Evolutionary conservation across 345 rosid genomes (phyloP).

Genomic region (Lumnitzera racemosa): DNA sequence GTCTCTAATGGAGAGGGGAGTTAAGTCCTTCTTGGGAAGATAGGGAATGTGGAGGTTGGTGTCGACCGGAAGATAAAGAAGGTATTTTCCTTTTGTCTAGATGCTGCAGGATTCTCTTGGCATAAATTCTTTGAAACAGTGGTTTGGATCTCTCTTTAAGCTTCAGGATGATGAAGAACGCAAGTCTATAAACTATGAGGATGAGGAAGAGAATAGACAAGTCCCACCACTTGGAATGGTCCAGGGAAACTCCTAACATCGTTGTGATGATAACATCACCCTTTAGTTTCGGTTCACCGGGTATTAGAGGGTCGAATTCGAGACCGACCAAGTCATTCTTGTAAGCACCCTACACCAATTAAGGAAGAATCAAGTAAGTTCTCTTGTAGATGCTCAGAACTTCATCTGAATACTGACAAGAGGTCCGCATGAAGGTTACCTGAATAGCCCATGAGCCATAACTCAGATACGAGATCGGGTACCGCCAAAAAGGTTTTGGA

Average conservation of each 20-base stretch:
- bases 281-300: constrained; percentile 25
- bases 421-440: constrained; percentile 4
- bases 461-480: constrained; percentile 19
- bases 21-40: constrained; percentile 66
- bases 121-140: constrained; percentile 29
- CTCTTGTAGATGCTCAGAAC: not conserved
- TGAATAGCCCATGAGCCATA: constrained; percentile 21
- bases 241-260: constrained; percentile 19
- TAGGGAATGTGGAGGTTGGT: constrained; percentile 41
- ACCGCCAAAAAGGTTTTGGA: constrained; percentile 20
- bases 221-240: constrained; percentile 34
- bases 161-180: constrained; percentile 21
- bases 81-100: constrained; percentile 46
- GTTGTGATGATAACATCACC: constrained; percentile 25
- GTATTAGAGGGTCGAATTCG: constrained; percentile 27
- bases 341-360: constrained; percentile 32
- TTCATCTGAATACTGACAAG: not conserved
- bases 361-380: not conserved
- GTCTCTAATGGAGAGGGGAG: constrained; percentile 30
- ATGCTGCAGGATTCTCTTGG: constrained; percentile 42
- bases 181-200: constrained; percentile 11
- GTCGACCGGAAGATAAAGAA: constrained; percentile 37
- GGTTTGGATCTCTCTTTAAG: constrained; percentile 28
- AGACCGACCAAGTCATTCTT: constrained; percentile 42
- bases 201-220: constrained; percentile 21